A percentile compares a stretch with the other conserved stretches of the same genome.
These are phyloP conservation scores for Yarrowia divulgata DNA, from an alignment of 805 yeast species.

Conservation along the genomic window DNA sequence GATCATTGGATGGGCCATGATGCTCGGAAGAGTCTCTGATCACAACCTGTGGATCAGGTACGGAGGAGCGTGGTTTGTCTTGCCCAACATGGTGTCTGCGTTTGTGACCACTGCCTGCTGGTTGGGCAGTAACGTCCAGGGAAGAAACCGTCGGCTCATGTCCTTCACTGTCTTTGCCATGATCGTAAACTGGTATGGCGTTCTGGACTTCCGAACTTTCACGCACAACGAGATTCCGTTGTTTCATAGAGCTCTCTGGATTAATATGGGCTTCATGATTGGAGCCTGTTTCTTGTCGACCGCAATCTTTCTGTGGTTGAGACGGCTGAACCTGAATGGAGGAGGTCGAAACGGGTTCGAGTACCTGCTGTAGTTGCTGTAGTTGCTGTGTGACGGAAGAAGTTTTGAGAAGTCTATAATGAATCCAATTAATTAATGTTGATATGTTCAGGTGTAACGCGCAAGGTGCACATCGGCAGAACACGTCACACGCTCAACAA, in stretches of 20 bases:
- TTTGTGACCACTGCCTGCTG: constrained; percentile 6
- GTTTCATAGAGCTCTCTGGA: constrained; percentile 2
- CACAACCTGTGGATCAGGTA: constrained; percentile 3
- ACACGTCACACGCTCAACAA: background rate
- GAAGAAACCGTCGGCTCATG: constrained; percentile 13
- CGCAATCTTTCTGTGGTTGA: background rate
- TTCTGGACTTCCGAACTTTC: background rate
- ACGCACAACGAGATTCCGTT: background rate
- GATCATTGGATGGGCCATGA: background rate
- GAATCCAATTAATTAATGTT: too few species aligned
- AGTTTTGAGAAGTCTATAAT: too few species aligned
- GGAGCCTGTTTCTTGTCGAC: background rate
- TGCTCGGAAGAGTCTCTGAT: background rate
- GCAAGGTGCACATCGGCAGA: too few species aligned
- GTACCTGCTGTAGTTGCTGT: background rate
- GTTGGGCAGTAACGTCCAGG: constrained; percentile 10
- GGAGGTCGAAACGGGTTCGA: background rate
- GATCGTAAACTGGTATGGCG: constrained; percentile 24
- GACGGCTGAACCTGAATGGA: background rate
- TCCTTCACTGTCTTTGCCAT: constrained; percentile 10
- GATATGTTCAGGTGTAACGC: too few species aligned
- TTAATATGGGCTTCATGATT: constrained; percentile 15
- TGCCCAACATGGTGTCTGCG: constrained; percentile 14
- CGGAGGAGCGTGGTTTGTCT: constrained; percentile 11
- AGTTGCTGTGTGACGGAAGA: too few species aligned